These are phyloP conservation scores for Cladosporium sphaerospermum DNA, from an alignment of 2,329 filamentous ascomycete species.

Conservation along the genomic window DNA sequence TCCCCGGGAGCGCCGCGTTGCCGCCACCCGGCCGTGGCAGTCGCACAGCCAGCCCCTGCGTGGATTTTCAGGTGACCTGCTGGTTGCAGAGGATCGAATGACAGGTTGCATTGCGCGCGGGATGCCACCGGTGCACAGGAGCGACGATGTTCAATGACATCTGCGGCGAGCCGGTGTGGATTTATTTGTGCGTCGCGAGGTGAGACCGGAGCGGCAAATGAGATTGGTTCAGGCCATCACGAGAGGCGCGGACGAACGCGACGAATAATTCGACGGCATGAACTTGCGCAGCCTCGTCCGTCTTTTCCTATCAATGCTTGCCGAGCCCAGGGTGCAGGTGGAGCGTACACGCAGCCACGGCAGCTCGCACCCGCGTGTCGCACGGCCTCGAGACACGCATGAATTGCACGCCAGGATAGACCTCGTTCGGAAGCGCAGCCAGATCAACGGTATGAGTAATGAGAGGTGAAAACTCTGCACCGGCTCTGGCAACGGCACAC, in stretches of 20 bases:
- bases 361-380: constrained; percentile 1
- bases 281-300: not conserved
- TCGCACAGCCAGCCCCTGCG: not conserved
- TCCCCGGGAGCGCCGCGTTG: not conserved
- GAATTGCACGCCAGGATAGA: constrained; percentile 1
- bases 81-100: constrained; percentile 5
- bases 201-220: not conserved
- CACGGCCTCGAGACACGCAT: constrained; percentile 9
- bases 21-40: not conserved
- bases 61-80: constrained; percentile 1
- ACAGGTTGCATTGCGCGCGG: constrained; percentile 4
- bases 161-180: constrained; percentile 10
- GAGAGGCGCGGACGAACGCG: too few relatives aligned
- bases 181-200: constrained; percentile 8
- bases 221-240: not conserved
- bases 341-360: not conserved
- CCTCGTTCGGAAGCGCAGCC: not conserved
- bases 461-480: not conserved
- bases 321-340: not conserved
- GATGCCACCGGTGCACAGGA: not conserved
- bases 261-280: too few relatives aligned
- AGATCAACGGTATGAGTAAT: not conserved
- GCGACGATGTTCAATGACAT: not conserved
- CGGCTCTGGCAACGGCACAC: constrained; percentile 8
- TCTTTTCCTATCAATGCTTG: not conserved